Evolutionary conservation across 768 basidiomycete species (phyloP).

Genomic region (Pleurotus salmoneostramineus): DNA sequence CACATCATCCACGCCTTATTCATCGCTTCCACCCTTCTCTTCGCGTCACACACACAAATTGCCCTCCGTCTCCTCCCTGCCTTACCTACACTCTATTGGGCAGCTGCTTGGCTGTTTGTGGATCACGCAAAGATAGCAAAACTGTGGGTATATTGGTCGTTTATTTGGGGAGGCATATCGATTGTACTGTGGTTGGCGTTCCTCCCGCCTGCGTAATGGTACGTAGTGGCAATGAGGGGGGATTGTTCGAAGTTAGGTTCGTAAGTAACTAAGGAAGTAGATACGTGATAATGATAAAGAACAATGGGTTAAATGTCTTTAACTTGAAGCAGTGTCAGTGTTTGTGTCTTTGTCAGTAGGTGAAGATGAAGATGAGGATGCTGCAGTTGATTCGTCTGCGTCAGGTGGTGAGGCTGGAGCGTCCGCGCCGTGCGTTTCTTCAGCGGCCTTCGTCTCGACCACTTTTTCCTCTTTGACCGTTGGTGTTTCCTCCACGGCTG

Average conservation of each 20-base stretch:
- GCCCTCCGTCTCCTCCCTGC: conserved; percentile 71
- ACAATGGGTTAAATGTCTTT: no score
- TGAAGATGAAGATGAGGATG: no score
- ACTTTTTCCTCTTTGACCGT: no score
- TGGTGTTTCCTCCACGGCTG: no score
- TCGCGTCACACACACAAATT: conserved; percentile 87
- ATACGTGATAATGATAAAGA: not conserved
- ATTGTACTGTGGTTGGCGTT: conserved; percentile 80
- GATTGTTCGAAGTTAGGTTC: not conserved
- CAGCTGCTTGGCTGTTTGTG: conserved; percentile 62
- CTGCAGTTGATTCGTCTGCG: no score
- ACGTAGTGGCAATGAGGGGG: no score
- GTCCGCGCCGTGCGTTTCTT: no score
- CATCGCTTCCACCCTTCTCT: conserved; percentile 59
- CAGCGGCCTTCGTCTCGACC: no score
- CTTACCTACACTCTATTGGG: conserved; percentile 85
- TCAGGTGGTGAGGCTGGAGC: no score
- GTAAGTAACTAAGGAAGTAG: not conserved
- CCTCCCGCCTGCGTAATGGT: conserved; percentile 84
- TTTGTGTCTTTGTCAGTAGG: no score
- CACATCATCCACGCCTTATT: conserved; percentile 73
- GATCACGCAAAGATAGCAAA: conserved; percentile 27
- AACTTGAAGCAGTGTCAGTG: no score
- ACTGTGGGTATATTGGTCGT: conserved; percentile 74
- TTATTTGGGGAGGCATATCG: conserved; percentile 70